phyloP scores from a whole-genome alignment of 1,284 basidiomycete genomes.

The Ganoderma meredithae region DNA sequence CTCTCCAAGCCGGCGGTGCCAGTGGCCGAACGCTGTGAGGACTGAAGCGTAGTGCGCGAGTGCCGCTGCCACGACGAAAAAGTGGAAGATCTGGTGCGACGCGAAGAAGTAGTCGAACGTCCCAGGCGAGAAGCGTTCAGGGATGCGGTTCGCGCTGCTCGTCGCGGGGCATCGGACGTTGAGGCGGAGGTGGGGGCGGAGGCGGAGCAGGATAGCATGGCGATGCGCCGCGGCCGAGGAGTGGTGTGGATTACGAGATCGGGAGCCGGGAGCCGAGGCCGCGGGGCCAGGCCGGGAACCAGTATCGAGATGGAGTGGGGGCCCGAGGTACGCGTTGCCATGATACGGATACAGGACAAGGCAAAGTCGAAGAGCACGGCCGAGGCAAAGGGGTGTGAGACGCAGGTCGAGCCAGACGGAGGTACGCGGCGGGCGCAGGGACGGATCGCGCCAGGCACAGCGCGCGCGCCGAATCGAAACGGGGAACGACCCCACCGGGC shows the following conservation, averaged over 20 bases:
- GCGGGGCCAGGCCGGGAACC: conserved; percentile 1
- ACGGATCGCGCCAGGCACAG: not conserved
- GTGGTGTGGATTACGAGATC: not conserved
- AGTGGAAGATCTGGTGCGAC: conserved; percentile 90
- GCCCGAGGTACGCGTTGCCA: not conserved
- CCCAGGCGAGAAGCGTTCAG: conserved; percentile 82
- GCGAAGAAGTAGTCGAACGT: conserved; percentile 83
- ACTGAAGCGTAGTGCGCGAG: conserved; percentile 76
- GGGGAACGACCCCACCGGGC: not conserved
- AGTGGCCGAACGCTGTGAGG: conserved; percentile 61
- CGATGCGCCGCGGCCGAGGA: not conserved
- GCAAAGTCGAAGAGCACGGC: not conserved
- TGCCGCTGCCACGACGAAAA: conserved; percentile 82
- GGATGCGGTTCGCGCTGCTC: conserved; percentile 79
- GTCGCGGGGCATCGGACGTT: not conserved
- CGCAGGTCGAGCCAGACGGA: not conserved
- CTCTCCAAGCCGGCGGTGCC: conserved; percentile 49
- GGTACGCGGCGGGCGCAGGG: conserved; percentile 2
- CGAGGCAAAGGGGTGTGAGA: not conserved
- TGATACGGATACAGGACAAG: not conserved
- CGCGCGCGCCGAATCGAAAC: not conserved
- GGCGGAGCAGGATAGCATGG: not conserved
- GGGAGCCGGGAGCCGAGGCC: conserved; percentile 2
- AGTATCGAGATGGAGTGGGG: conserved; percentile 1
- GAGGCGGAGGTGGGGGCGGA: not conserved